Percentiles rank a stretch among this genome's conserved stretches.
Conservation (phyloP, 257 asterid species). For the Solanum virginianum region DNA sequence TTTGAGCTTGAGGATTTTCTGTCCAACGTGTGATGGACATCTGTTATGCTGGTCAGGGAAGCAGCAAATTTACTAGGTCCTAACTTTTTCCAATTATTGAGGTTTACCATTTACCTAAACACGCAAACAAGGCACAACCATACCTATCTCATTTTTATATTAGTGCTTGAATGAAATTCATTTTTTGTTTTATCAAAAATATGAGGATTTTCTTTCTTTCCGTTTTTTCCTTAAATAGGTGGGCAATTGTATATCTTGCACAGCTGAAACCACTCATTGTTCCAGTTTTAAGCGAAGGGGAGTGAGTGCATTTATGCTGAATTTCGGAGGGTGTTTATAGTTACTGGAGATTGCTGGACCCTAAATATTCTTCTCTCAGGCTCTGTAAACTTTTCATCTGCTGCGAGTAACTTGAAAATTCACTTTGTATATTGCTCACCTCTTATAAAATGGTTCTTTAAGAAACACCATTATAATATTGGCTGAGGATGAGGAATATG, state of each 20-base stretch:
- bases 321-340: neutral
- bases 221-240: constrained; percentile 27
- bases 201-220: neutral
- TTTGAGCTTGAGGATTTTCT: neutral
- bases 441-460: neutral
- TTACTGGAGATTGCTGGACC: neutral
- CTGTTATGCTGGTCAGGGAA: neutral
- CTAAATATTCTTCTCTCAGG: constrained; percentile 3
- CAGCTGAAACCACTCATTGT: constrained; percentile 92
- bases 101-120: neutral
- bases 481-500: neutral
- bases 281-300: constrained; percentile 69
- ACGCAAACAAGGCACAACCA: neutral
- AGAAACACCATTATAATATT: neutral
- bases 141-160: neutral
- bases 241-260: constrained; percentile 87
- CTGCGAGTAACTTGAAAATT: neutral
- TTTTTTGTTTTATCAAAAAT: neutral
- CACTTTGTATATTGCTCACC: neutral
- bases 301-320: neutral
- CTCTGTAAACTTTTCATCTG: constrained; percentile 4
- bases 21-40: neutral
- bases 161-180: neutral
- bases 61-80: neutral
- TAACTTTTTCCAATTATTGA: neutral